A percentile compares a stretch with the other conserved stretches of the same genome.
These are phyloP conservation scores for Acer campestre DNA, from an alignment of 345 rosid species.

Conservation along the genomic window DNA sequence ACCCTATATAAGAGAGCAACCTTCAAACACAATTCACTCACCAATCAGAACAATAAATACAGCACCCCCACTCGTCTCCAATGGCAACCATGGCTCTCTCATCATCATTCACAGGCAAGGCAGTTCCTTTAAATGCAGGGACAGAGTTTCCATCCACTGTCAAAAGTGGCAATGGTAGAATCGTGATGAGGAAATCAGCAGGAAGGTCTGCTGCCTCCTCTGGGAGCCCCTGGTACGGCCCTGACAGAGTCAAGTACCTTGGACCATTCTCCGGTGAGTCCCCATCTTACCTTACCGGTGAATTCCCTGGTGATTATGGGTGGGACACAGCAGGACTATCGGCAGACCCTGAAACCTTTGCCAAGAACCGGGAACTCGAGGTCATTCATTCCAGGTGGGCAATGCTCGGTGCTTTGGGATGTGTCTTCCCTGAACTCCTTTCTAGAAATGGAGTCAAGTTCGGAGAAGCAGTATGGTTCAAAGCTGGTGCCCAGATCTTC, in stretches of 20 bases:
- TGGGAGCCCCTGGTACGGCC: conserved; percentile 53
- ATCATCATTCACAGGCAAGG: conserved; percentile 34
- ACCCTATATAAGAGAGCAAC: conserved; percentile 18
- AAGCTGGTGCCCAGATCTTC: conserved; percentile 51
- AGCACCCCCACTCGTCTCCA: neutral
- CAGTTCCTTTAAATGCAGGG: conserved; percentile 20
- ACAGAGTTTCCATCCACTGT: conserved; percentile 13
- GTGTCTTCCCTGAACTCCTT: conserved; percentile 52
- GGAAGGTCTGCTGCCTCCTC: conserved; percentile 44
- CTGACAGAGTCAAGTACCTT: conserved; percentile 47
- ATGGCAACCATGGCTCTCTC: conserved; percentile 35
- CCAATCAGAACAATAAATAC: neutral
- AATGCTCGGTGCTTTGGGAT: conserved; percentile 49
- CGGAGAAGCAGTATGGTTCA: conserved; percentile 58
- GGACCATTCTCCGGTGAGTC: conserved; percentile 51
- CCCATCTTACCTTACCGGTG: conserved; percentile 51
- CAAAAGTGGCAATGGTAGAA: conserved; percentile 19
- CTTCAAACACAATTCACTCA: neutral
- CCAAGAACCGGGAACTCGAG: conserved; percentile 51
- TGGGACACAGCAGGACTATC: conserved; percentile 62
- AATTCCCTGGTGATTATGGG: conserved; percentile 55
- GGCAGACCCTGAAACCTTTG: conserved; percentile 60
- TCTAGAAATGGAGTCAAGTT: conserved; percentile 52
- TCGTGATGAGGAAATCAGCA: conserved; percentile 32
- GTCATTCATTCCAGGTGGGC: conserved; percentile 58